Evolutionary conservation across 1,284 basidiomycete species (phyloP), one percentile per base, ranked within the genome.

Genomic region (Rhizoctonia solani): DNA sequence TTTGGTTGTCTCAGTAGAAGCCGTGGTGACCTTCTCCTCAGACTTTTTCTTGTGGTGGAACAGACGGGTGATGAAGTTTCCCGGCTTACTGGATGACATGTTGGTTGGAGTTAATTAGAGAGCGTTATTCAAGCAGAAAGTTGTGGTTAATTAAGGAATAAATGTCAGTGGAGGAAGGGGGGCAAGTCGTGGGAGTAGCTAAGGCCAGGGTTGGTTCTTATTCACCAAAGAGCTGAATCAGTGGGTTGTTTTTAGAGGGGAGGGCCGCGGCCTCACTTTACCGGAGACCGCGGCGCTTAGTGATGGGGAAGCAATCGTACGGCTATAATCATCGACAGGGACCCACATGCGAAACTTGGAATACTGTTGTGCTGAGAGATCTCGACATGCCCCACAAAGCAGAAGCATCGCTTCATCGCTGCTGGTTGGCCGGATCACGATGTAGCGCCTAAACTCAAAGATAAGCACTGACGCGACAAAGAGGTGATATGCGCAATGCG

Each of bases 41-140:
- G 55, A 58, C 54, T 56, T 56, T 39, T 46, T 58, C 55, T 58
- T 58, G 29, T 58, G 55, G 55, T 58, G 55, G 55, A 58, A 58
- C 21, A 58, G 27, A 27, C 55, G 55, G 42, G 41, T 46, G 42
- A 58, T 58, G 27, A 58, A 58, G 27, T 58, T 58, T 39, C 55
- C 55, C 19, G 55, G 42, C 42, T 58, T 58, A 30, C 41, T 42
- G 55, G 55, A 58, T 34, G 55, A 21, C 55, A 58, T 58, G 39
- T 27, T 46, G 42, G 37, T 39, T 8, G 37, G 8, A 8, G 37
- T 8, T 16, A 39, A 16, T 39, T 39, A 39, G 37, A 39, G 37
- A 8, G 37, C n/a, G n/a, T n/a, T n/a, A n/a, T n/a, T n/a, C n/a
- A n/a, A 16, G 16, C 37, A 16, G 16, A 16, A 39, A 19, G 44